Conservation (phyloP, 495 filamentous ascomycete species). For the Parmelia sp. region DNA sequence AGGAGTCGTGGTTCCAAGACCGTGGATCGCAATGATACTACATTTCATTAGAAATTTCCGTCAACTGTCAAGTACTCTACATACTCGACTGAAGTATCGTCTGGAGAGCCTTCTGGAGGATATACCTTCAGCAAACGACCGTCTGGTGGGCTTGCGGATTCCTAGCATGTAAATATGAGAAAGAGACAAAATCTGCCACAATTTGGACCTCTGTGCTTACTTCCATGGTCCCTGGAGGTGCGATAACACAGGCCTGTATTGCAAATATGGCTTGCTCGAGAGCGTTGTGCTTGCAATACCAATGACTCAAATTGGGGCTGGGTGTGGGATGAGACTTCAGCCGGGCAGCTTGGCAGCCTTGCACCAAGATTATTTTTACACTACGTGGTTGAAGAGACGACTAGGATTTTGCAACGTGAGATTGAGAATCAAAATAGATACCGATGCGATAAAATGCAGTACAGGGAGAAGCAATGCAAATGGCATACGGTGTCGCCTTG, state of each 20-base stretch:
- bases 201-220: neutral
- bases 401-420: too few species aligned
- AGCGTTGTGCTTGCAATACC: neutral
- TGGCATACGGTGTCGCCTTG: neutral
- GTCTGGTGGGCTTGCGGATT: neutral
- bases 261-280: neutral
- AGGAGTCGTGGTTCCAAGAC: neutral
- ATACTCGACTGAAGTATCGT: neutral
- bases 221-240: neutral
- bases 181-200: neutral
- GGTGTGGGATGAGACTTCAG: neutral
- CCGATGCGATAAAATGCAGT: neutral
- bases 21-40: conserved; percentile 5
- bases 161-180: neutral
- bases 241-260: neutral
- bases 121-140: neutral
- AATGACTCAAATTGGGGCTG: neutral
- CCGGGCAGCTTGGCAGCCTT: neutral
- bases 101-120: neutral
- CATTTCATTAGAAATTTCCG: too few species aligned
- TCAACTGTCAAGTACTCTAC: too few species aligned
- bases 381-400: too few species aligned
- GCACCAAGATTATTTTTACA: neutral
- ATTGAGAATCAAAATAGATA: neutral
- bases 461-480: neutral